Evolutionary conservation across 129 eudicot genomes (phyloP), one percentile per base, ranked within the genome.

Genomic region (Helianthus tuberosus): DNA sequence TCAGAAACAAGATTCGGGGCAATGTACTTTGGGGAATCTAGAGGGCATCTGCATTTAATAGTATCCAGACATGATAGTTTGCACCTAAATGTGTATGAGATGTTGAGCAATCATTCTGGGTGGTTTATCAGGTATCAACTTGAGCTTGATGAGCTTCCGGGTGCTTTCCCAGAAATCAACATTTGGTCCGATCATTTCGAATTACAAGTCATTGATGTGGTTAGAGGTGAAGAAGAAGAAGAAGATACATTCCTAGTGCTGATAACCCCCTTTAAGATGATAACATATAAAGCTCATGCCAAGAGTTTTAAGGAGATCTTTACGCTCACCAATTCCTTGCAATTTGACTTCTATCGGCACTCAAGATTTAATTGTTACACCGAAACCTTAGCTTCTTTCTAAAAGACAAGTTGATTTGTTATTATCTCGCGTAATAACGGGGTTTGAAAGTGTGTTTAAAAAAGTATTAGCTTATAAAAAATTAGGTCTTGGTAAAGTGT

Each of bases 221-320:
- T 60, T 11, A 27, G 10, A 60, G 16, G 66, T 11, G 43, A 60
- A 12, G 29, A 60, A 12, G 66, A n/a, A n/a, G n/a, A 60, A 1
- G 43, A 60, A 27, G 66, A 60, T 5, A 60, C 66, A 1, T 60
- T 60, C 66, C 11, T 60, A 4, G 66, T 60, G 43, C 15, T 60
- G 10, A 0, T 1, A 29, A 13, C 12, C 32, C 43, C 9, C 10
- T 15, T 10, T 10, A 60, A 60, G 66, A 11, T 60, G 4, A 32
- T 60, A 10, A 60, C 4, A 2, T 60, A 60, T 8, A 60, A 60
- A 12, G 16, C 27, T 60, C 44, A 5, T 60, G 66, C 29, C 66
- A 12, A 13, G 66, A 29, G 66, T 60, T 60, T 60, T 32, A 60
- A 60, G 20, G 17, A 12, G 12, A 60, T 60, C 13, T 50, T 50